These are phyloP conservation scores for Fragosphaeria purpurea DNA, from an alignment of 2,329 filamentous ascomycete species.

Conservation along the genomic window DNA sequence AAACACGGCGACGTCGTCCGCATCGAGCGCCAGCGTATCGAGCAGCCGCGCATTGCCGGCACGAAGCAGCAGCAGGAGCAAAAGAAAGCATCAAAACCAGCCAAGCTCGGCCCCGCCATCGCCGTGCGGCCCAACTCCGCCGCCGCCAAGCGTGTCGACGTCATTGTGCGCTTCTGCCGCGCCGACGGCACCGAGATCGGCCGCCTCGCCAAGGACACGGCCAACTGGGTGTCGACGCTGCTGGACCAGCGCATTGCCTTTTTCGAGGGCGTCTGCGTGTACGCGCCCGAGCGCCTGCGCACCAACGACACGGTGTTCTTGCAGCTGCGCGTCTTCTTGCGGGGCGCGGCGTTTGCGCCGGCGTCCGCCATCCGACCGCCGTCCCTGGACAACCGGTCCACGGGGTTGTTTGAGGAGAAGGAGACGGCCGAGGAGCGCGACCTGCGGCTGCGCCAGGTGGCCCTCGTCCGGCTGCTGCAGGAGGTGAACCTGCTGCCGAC, in stretches of 20 bases:
- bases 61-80: constrained; percentile 28
- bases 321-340: constrained; percentile 69
- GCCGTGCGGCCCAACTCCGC: constrained; percentile 32
- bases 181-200: constrained; percentile 71
- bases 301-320: constrained; percentile 94
- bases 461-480: constrained; percentile 77
- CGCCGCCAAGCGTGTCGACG: constrained; percentile 62
- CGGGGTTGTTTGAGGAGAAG: constrained; percentile 69
- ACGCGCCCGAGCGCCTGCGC: constrained; percentile 70
- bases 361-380: constrained; percentile 19
- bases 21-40: constrained; percentile 77
- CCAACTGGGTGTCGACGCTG: constrained; percentile 84
- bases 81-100: neutral
- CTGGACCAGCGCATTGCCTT: constrained; percentile 82
- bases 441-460: constrained; percentile 74
- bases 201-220: constrained; percentile 73
- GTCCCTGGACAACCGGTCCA: constrained; percentile 51
- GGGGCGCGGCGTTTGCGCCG: constrained; percentile 63
- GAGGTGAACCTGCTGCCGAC: constrained; percentile 77
- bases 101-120: constrained; percentile 28
- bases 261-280: constrained; percentile 84
- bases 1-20: constrained; percentile 73
- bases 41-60: constrained; percentile 36
- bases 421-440: constrained; percentile 80
- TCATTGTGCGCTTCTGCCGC: constrained; percentile 87